Evolutionary conservation across 2,329 filamentous ascomycete genomes (phyloP).

Genomic region (Sporothrix euskadiensis): DNA sequence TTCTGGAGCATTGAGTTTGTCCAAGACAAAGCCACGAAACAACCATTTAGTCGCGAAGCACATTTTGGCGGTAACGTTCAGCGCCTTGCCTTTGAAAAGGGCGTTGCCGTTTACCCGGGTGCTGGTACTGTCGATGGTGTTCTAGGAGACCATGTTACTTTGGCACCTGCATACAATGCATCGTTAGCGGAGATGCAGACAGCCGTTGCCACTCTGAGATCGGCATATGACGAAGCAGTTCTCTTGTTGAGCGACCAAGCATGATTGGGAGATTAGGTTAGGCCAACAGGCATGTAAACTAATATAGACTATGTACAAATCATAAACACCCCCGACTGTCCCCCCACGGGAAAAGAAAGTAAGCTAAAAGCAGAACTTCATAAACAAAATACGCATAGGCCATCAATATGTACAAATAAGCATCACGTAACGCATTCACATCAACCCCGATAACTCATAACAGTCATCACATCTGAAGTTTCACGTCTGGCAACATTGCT

Average conservation of each 20-base stretch:
- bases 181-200: slow-evolving; percentile 58
- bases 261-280: too few relatives aligned
- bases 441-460: neutral
- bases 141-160: slow-evolving; percentile 66
- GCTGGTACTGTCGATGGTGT: slow-evolving; percentile 60
- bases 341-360: neutral
- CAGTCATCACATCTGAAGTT: neutral
- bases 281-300: neutral
- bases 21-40: slow-evolving; percentile 37
- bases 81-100: slow-evolving; percentile 37
- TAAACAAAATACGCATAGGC: neutral
- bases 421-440: neutral
- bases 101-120: slow-evolving; percentile 59
- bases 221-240: slow-evolving; percentile 31
- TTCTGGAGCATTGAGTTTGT: slow-evolving; percentile 55
- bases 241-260: neutral
- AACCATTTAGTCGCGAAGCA: slow-evolving; percentile 38
- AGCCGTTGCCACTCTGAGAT: slow-evolving; percentile 53
- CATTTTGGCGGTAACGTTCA: slow-evolving; percentile 39
- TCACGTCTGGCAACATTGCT: neutral
- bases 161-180: slow-evolving; percentile 66
- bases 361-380: neutral
- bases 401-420: neutral
- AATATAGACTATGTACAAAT: neutral
- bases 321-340: too few relatives aligned